These are phyloP conservation scores for Pterocarpus macrocarpus DNA, from an alignment of 306 rosid genomes.

Conservation along the genomic window DNA sequence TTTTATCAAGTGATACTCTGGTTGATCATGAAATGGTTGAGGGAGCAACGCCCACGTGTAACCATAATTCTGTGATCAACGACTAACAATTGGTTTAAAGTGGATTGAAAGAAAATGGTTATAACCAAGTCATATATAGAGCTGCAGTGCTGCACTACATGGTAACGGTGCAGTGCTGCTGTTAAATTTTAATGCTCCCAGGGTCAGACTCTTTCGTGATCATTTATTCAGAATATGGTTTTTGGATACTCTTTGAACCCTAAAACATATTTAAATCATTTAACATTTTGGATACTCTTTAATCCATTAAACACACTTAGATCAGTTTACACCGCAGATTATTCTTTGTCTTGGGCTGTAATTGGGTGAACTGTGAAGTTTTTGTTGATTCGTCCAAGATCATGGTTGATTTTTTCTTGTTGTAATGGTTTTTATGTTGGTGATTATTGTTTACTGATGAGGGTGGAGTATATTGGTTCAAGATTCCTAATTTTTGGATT, in stretches of 20 bases:
- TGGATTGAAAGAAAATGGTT: conserved; percentile 28
- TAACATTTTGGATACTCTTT: not conserved
- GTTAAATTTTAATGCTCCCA: conserved; percentile 13
- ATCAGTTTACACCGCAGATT: not conserved
- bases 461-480: conserved; percentile 21
- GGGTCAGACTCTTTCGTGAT: conserved; percentile 1
- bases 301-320: too few species aligned
- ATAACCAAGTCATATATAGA: conserved; percentile 19
- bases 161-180: conserved; percentile 30
- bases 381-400: too few species aligned
- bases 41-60: conserved; percentile 36
- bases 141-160: not conserved
- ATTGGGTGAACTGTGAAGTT: not conserved
- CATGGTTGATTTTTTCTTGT: too few species aligned
- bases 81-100: conserved; percentile 30
- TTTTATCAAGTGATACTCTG: conserved; percentile 35
- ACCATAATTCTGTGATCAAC: conserved; percentile 41
- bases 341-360: not conserved
- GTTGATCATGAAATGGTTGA: conserved; percentile 47
- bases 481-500: conserved; percentile 13
- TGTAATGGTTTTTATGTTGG: conserved; percentile 29
- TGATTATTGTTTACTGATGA: conserved; percentile 9
- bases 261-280: conserved; percentile 19
- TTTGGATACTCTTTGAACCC: conserved; percentile 10
- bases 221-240: not conserved